Percentiles rank a stretch among this genome's conserved stretches.
These are phyloP conservation scores for Usnea hakonensis DNA, from an alignment of 495 filamentous ascomycete species.

Conservation along the genomic window DNA sequence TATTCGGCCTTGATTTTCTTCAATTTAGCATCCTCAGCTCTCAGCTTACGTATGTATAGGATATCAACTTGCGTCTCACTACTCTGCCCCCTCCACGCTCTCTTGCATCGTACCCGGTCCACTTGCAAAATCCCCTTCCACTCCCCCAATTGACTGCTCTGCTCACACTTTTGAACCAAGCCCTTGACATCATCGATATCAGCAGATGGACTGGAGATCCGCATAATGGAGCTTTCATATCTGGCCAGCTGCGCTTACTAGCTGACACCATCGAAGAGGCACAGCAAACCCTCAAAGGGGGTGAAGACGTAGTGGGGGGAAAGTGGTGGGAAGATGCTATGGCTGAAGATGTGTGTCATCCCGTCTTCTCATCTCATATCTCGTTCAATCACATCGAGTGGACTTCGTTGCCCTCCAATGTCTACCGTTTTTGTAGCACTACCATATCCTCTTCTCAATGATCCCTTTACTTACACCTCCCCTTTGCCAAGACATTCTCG, in stretches of 20 bases:
- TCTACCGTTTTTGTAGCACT: constrained; percentile 22
- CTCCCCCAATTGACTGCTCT: constrained; percentile 64
- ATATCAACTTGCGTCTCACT: constrained; percentile 43
- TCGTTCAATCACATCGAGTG: neutral
- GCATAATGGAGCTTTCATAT: constrained; percentile 58
- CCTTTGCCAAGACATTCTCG: constrained; percentile 59
- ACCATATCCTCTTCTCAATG: constrained; percentile 54
- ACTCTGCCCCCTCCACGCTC: constrained; percentile 43
- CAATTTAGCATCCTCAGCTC: too few relatives aligned
- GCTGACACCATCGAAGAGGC: constrained; percentile 70
- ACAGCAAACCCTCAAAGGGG: constrained; percentile 45
- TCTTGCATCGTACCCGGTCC: constrained; percentile 31
- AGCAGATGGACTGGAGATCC: constrained; percentile 59
- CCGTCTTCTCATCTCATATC: neutral
- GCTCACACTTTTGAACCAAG: constrained; percentile 64
- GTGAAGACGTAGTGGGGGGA: constrained; percentile 40
- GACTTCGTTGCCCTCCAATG: neutral
- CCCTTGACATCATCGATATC: constrained; percentile 70
- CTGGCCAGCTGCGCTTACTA: constrained; percentile 70
- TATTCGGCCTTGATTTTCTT: neutral
- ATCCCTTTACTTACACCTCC: constrained; percentile 61
- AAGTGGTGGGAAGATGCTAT: constrained; percentile 49
- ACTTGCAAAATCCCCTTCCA: constrained; percentile 42
- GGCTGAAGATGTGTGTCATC: constrained; percentile 13
- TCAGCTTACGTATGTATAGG: constrained; percentile 27